Conservation (phyloP, 164 flowering plant species). For the Kalanchoe fedtschenkoi region DNA sequence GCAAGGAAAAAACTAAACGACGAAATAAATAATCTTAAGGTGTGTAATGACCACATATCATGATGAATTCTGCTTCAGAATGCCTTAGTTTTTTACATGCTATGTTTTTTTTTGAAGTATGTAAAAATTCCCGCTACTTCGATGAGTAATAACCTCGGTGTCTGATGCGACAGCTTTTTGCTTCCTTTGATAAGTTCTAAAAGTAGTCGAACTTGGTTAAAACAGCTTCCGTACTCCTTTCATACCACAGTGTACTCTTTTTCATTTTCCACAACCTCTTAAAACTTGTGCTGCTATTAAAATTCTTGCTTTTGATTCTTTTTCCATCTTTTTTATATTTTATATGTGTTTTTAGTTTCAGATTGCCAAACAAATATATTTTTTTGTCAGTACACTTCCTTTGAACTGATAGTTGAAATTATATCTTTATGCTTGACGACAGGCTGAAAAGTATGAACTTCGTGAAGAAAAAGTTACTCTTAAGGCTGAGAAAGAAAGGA, state of each 20-base stretch:
- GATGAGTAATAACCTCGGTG: background rate
- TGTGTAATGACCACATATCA: slow-evolving; percentile 3
- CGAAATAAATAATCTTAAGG: slow-evolving; percentile 46
- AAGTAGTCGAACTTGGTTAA: background rate
- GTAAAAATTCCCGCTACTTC: too few relatives aligned
- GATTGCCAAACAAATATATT: background rate
- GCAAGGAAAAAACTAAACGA: slow-evolving; percentile 38
- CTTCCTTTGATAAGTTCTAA: background rate
- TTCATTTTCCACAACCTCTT: background rate
- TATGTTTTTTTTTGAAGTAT: too few relatives aligned
- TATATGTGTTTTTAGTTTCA: background rate
- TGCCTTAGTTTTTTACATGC: too few relatives aligned
- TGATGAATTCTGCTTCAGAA: background rate
- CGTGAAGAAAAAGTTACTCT: slow-evolving; percentile 48
- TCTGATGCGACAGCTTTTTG: background rate
- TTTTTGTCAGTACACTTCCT: background rate
- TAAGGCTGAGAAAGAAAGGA: slow-evolving; percentile 58
- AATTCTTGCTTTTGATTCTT: background rate
- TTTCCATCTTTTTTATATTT: background rate
- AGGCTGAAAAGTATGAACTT: slow-evolving; percentile 71
- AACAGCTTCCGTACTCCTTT: background rate
- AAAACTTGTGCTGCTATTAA: background rate
- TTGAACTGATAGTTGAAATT: background rate
- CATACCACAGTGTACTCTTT: background rate
- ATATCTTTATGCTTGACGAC: slow-evolving; percentile 4